Base-by-base conservation (phyloP, 257 asterid species). In the Mitragyna speciosa region DNA sequence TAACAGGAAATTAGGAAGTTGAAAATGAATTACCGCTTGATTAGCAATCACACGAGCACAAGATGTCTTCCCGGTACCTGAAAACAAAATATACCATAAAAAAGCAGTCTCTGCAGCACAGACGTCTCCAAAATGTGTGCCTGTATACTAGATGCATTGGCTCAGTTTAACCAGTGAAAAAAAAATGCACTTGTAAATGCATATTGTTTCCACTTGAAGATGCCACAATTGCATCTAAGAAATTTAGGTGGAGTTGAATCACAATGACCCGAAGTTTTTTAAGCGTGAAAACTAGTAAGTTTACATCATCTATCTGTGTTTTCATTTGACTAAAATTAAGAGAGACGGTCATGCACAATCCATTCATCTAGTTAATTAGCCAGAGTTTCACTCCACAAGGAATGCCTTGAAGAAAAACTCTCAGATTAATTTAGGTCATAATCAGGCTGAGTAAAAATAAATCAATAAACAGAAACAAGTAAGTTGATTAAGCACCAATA, bases 51-150 rank as follows among this genome's bases (percentile, higher is more conserved):
- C 99, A 65, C 99, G 99, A 83, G 99, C 99, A 88, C 94, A 92
- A 76, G 98, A 95, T 66, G 99, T 95, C 87, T 95, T 95, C 77
- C 99, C 99, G 5, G 98, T 95, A 84, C 99, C 99, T 93, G 90
- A 87, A 86, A 88, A 81, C 86, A 83, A 86, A 80, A 49, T 83
- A 81, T 76, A 36, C 51, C 24, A 75, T 77, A 72, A 83, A 79
- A 67, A 67, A 52, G 16, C 51, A 47, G 33, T 39, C 54, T 73
- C 67, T 33, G 48, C 64, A 51, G 56, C 61, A 36, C 0, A 65
- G 76, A 30, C 15, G 48, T 47, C 71, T 30, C 69, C 81, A 56
- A 56, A 26, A 45, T 68, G 33, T 45, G 24, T 6, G 16, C 15
- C 26, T 45, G 61, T 22, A 58, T 20, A 12, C 31, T 10, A 33